A percentile compares a stretch with the other conserved stretches of the same genome.
phyloP scores from a whole-genome alignment of 345 rosid genomes.

The Eucalyptus virginea region DNA sequence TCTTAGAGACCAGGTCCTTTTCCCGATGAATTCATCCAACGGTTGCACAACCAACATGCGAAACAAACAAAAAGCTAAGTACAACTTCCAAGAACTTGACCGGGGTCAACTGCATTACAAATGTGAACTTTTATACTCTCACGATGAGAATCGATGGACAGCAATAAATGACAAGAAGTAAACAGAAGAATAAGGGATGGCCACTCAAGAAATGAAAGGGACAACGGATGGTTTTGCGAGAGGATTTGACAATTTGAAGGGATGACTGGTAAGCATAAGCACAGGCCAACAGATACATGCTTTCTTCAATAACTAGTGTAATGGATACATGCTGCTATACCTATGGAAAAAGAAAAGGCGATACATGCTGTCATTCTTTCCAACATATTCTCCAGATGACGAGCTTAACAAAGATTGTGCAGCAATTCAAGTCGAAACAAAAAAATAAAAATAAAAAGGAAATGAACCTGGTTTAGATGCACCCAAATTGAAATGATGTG shows the following conservation, averaged over 20 bases:
- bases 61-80: too few relatives aligned
- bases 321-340: not conserved
- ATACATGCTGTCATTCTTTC: not conserved
- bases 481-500: not conserved
- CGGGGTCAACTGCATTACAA: not conserved
- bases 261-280: not conserved
- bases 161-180: not conserved
- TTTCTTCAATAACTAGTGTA: not conserved
- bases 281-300: not conserved
- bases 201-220: not conserved
- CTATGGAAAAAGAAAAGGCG: not conserved
- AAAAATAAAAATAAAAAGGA: not conserved
- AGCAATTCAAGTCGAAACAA: too few relatives aligned
- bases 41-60: too few relatives aligned
- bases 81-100: too few relatives aligned
- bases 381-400: not conserved
- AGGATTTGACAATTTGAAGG: not conserved
- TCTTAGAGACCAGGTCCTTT: slow-evolving; percentile 35
- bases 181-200: not conserved
- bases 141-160: not conserved
- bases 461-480: not conserved
- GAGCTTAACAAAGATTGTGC: not conserved
- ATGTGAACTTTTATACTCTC: not conserved
- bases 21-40: slow-evolving; percentile 33
- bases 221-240: not conserved